Evolutionary conservation across 1,284 basidiomycete species (phyloP).

Genomic region (Ceratorhiza oryzae-sativae): DNA sequence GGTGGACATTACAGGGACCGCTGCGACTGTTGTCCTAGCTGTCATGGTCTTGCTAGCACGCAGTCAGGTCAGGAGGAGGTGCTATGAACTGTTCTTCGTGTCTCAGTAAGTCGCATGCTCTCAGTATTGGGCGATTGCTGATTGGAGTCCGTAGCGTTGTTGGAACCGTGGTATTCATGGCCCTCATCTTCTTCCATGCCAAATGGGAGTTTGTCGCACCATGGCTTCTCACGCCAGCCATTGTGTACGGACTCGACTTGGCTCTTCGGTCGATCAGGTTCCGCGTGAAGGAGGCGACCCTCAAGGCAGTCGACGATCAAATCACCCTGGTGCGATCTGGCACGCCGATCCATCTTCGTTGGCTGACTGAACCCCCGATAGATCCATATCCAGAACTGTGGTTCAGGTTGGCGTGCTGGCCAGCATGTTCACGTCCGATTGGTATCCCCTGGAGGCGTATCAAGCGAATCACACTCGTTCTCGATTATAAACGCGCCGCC

Average conservation of each 20-base stretch:
- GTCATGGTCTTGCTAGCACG: conserved; percentile 62
- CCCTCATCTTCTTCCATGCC: conserved; percentile 82
- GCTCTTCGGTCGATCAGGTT: conserved; percentile 71
- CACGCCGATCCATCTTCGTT: background rate
- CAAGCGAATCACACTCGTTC: conserved; percentile 76
- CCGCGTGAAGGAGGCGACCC: conserved; percentile 74
- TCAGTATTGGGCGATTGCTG: conserved; percentile 51
- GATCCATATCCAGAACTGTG: conserved; percentile 76
- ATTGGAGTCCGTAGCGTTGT: conserved; percentile 49
- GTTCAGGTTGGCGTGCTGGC: conserved; percentile 76
- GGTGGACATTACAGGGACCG: conserved; percentile 74
- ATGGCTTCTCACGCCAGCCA: conserved; percentile 81
- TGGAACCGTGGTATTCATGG: conserved; percentile 73
- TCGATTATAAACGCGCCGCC: conserved; percentile 73
- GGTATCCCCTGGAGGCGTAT: conserved; percentile 67
- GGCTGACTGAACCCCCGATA: conserved; percentile 47
- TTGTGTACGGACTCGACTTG: conserved; percentile 78
- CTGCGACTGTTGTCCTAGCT: conserved; percentile 64
- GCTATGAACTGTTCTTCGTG: conserved; percentile 61
- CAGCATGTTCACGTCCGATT: conserved; percentile 80
- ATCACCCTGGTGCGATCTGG: conserved; percentile 68
- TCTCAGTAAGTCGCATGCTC: conserved; percentile 56
- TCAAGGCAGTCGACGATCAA: conserved; percentile 65
- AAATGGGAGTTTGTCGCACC: conserved; percentile 64
- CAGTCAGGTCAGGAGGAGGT: conserved; percentile 55